Base-by-base conservation (phyloP, 2,329 filamentous ascomycete species). In the Tolypocladium endophyticum region DNA sequence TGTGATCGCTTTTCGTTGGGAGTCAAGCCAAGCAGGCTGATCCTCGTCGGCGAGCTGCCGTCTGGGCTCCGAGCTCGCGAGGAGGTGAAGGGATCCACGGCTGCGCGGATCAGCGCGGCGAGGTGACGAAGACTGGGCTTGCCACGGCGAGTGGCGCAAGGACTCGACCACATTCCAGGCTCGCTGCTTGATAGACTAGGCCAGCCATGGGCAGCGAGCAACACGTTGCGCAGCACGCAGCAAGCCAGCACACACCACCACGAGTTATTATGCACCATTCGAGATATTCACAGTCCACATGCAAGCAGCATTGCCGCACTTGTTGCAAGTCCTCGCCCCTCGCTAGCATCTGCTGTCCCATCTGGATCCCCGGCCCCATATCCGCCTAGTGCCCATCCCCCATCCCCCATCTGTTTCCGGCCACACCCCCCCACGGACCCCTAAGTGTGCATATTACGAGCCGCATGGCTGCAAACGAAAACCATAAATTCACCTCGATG, bases 401-500 rank as follows among this genome's bases (percentile, higher is more conserved):
- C 14, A 25, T 14, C 25, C 55, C 38, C 55, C 28, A 2, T 36
- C 55, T n/a, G 35, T 5, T 56, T 39, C 36, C n/a, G 23, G 33
- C 23, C 23, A n/a, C 18, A 18, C 8, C 18, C 16, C 47, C 45
- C 47, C 47, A 20, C n/a, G 47, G 47, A 52, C 47, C 47, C 47
- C 47, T 52, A 50, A 11, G 23, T 45, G 25, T 14, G 28, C 12
- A 23, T 25, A 47, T 16, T 18, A 50, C 25, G 47, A 53, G 53
- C 20, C 38, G 30, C 35, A n/a, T 50, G 35, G 50, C 47, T 33
- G 38, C 50, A 41, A 58, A 55, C 35, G 47, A 57, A 61, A 61
- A 58, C 28, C 54, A 58, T 55, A 58, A 60, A 58, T 47, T 56
- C 56, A 55, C 53, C 28, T 50, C 52, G n/a, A 35, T 20, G 36